Evolutionary conservation across 805 yeast genomes (phyloP), one percentile per base, ranked within the genome.

Genomic region (Saccharomycopsis sp.): DNA sequence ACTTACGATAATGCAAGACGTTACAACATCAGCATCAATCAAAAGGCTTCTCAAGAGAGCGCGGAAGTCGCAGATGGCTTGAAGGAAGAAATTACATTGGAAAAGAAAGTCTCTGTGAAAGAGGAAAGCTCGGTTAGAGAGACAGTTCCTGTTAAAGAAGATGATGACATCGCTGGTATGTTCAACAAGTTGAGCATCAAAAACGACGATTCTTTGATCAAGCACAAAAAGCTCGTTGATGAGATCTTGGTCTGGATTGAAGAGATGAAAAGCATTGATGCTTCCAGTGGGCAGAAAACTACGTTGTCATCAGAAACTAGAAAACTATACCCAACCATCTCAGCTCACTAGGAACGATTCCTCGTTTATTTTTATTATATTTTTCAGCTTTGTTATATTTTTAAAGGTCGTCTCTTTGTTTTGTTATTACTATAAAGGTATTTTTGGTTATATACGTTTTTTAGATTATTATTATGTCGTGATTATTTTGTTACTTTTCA

Each of bases 1-100:
- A 40, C 60, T 41, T 65, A 58, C 40, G 60, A 62, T 20, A 63
- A 63, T 55, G 66, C 64, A 21, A 72, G 70, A 64, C 70, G 72
- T 41, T 67, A 67, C 58, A 69, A 72, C 57, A 64, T 73, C 57
- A 71, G 77, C 34, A 67, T 71, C 46, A 67, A 65, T 50, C 78
- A 75, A 59, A 73, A 68, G 64, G 50, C 71, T 4, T 57, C 68
- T 14, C 60, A 63, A 3, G 61, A 51, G 8, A 34, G 8, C 8
- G 24, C 5, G 9, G 24, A 52, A 50, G 46, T 21, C 4, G 56
- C 1, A 12, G 51, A 46, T 23, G 51, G 20, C 46, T 16, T 16
- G 12, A 51, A 34, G 5, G 46, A 51, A 21, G n/a, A n/a, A n/a
- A n/a, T n/a, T n/a, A n/a, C n/a, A n/a, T 29, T 37, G 4, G 52